Conservation (phyloP, 2,329 filamentous ascomycete genomes). For the Fusarium oxysporum region DNA sequence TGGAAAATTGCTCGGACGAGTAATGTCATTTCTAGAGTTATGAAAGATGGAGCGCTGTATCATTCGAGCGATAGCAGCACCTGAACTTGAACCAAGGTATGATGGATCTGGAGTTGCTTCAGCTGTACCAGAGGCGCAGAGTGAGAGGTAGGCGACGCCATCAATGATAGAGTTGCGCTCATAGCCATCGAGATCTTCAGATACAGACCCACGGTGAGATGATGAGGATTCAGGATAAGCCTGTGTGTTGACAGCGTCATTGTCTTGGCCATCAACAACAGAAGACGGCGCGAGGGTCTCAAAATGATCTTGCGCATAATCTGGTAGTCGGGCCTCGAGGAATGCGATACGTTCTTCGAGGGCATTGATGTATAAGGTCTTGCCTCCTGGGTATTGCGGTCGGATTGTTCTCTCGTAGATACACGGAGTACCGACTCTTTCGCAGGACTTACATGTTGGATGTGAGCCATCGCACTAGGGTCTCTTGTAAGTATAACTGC, state of each 20-base stretch:
- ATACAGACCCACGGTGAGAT: rapidly evolving
- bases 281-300: neutral
- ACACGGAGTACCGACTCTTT: neutral
- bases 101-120: neutral
- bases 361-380: neutral
- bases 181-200: rapidly evolving
- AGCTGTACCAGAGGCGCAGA: rapidly evolving
- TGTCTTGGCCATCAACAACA: neutral
- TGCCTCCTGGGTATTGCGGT: neutral
- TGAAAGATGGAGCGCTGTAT: neutral
- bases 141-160: neutral
- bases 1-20: neutral
- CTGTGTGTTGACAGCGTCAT: rapidly evolving
- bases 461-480: neutral
- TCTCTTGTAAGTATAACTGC: rapidly evolving
- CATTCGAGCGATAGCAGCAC: neutral
- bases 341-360: neutral
- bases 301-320: neutral
- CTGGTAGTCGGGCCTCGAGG: neutral
- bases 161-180: neutral
- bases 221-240: neutral
- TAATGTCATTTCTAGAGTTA: neutral
- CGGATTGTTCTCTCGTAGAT: neutral
- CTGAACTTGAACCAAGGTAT: neutral
- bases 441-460: neutral